These are phyloP conservation scores for Prunus davidiana DNA, from an alignment of 306 rosid genomes.

Conservation along the genomic window DNA sequence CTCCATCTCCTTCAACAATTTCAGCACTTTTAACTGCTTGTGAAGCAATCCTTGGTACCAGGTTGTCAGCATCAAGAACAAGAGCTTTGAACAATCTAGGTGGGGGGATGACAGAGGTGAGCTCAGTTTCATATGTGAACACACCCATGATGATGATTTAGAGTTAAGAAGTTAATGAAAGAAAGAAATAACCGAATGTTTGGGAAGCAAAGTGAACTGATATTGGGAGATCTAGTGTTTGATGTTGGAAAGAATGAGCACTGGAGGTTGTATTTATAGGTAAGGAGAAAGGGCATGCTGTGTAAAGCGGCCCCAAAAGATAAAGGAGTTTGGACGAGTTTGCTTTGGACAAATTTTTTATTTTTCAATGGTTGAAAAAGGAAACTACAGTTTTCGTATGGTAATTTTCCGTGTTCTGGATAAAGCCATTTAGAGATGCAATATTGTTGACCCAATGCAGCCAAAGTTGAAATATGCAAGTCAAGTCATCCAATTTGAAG, in stretches of 20 bases:
- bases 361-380: too few species aligned
- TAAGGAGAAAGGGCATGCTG: too few species aligned
- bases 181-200: background rate
- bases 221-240: background rate
- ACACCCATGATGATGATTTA: slow-evolving; percentile 7
- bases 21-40: slow-evolving; percentile 28
- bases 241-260: slow-evolving; percentile 1
- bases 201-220: background rate
- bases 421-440: too few species aligned
- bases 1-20: slow-evolving; percentile 45
- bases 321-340: too few species aligned
- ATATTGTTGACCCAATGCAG: too few species aligned
- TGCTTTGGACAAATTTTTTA: too few species aligned
- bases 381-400: too few species aligned
- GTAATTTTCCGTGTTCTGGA: too few species aligned
- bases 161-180: background rate
- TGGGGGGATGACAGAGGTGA: slow-evolving; percentile 36
- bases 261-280: background rate
- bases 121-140: slow-evolving; percentile 20
- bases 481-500: too few species aligned
- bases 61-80: slow-evolving; percentile 32
- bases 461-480: too few species aligned
- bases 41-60: slow-evolving; percentile 37
- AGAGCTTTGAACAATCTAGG: slow-evolving; percentile 51
- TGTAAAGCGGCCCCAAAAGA: too few species aligned